Base-by-base conservation (phyloP, 192 early-diverging fungal genomes). In the Mortierella alpina region DNA sequence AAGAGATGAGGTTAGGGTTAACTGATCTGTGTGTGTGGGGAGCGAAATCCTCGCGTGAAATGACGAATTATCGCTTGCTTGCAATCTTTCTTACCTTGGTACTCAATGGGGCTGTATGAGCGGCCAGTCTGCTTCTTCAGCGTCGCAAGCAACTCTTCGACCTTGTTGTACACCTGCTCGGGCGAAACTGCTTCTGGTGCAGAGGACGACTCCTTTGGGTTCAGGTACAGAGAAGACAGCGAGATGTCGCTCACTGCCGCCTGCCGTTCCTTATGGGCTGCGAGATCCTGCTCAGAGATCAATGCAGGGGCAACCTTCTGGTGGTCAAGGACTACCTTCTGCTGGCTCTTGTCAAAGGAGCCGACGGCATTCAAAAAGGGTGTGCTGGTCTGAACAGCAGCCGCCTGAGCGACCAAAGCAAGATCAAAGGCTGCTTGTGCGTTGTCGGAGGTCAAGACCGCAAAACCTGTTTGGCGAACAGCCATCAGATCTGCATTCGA, bases 401-500 rank as follows among this genome's bases (percentile, higher is more conserved):
- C 88, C 31, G 94, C 85, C 56, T 97, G 91, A 7, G 96, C 91
- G 11, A 94, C 88, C 39, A 96, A 47, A 7, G 95, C 93, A 73
- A 94, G 84, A 85, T 97, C 96, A 48, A 93, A 88, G 6, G 93
- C 89, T 65, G 95, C 90, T 84, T 97, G 95, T 44, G 90, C 88
- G 62, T 88, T 88, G 42, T 84, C 77, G 44, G 96, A 96, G 58
- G 89, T 88, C 60, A 98, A 72, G 55, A 97, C 60, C 8, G 90
- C 93, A 55, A 93, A 93, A 13, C 96, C 96, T 57, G 90, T 86
- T 70, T 92, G 90, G 58, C 93, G 91, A 18, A 95, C 89, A 15
- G 91, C 89, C 81, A 94, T 87, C 48, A 95, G 86, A 59, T 91
- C 82, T 42, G 91, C 63, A 42, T 72, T 53, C 8, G 77, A 72